These are phyloP conservation scores for Trichophyton rubrum DNA, from an alignment of 2,329 filamentous ascomycete species.

Conservation along the genomic window DNA sequence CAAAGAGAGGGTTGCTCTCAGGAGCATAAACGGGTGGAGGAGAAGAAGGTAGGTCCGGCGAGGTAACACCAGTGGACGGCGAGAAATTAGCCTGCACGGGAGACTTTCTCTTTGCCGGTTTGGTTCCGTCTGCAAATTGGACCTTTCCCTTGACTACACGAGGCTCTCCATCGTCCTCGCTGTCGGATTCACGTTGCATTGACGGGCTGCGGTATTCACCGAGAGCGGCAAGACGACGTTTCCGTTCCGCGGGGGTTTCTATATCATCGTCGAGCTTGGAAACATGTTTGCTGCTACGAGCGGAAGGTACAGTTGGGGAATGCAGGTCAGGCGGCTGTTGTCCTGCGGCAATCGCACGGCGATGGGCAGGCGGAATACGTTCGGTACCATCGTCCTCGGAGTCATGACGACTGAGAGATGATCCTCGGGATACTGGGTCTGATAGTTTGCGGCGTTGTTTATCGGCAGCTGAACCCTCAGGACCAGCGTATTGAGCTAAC, in stretches of 20 bases:
- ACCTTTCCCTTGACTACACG: slow-evolving; percentile 20
- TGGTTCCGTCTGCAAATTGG: slow-evolving; percentile 24
- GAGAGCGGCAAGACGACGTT: slow-evolving; percentile 35
- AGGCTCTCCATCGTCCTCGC: slow-evolving; percentile 19
- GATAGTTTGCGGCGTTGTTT: slow-evolving; percentile 26
- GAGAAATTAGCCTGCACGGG: slow-evolving; percentile 2
- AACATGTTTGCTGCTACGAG: neutral
- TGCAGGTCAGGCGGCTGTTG: neutral
- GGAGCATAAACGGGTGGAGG: neutral
- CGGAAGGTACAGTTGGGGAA: neutral
- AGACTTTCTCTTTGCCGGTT: slow-evolving; percentile 17
- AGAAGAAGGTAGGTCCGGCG: neutral
- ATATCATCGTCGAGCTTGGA: slow-evolving; percentile 24
- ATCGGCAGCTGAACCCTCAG: slow-evolving; percentile 25
- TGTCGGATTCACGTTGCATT: slow-evolving; percentile 13
- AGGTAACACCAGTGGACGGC: neutral
- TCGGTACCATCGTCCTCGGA: slow-evolving; percentile 34
- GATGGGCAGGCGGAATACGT: slow-evolving; percentile 28
- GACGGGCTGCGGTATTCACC: slow-evolving; percentile 20
- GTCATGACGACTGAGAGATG: slow-evolving; percentile 17
- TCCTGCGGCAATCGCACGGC: slow-evolving; percentile 8
- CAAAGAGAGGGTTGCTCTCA: neutral
- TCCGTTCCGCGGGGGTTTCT: slow-evolving; percentile 33
- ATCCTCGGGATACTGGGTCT: neutral
- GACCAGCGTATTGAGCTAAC: slow-evolving; percentile 25